These are phyloP conservation scores for Auriscalpium orientale DNA, from an alignment of 768 basidiomycete genomes.

Conservation along the genomic window DNA sequence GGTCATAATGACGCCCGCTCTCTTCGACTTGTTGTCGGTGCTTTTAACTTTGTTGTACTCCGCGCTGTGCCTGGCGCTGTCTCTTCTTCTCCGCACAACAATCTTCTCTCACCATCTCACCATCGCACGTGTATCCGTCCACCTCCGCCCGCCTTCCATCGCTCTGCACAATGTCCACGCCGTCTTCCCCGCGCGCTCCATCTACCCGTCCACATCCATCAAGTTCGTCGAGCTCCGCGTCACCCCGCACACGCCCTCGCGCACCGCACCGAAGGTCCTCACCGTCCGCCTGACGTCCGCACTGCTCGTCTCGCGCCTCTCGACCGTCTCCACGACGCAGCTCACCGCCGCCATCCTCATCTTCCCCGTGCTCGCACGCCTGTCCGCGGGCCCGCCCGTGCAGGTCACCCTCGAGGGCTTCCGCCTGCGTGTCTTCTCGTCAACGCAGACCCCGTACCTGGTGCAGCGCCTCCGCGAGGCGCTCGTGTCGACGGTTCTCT, in stretches of 20 bases:
- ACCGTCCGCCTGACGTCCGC: constrained; percentile 23
- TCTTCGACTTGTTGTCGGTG: not conserved
- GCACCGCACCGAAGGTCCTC: constrained; percentile 22
- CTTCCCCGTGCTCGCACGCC: constrained; percentile 31
- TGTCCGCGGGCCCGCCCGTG: constrained; percentile 30
- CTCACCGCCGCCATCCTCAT: constrained; percentile 27
- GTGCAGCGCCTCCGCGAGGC: constrained; percentile 29
- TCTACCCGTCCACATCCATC: constrained; percentile 14
- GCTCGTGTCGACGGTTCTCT: constrained; percentile 30
- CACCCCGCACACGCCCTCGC: constrained; percentile 26
- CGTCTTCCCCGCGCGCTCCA: constrained; percentile 15
- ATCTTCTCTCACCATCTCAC: not conserved
- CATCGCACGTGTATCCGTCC: not conserved
- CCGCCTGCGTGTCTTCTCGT: constrained; percentile 26
- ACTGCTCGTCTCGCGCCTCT: not conserved
- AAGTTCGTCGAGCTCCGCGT: constrained; percentile 24
- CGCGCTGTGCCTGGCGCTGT: not conserved
- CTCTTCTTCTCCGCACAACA: not conserved
- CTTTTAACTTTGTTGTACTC: not conserved
- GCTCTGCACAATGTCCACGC: constrained; percentile 13
- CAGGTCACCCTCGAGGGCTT: constrained; percentile 30
- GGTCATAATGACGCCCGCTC: not conserved
- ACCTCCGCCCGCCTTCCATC: not conserved
- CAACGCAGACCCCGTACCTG: constrained; percentile 31
- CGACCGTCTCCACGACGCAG: constrained; percentile 15